Evolutionary conservation across 208 protist genomes (phyloP), one percentile per base, ranked within the genome.

Genomic region (Balamuthia mandrillaris): DNA sequence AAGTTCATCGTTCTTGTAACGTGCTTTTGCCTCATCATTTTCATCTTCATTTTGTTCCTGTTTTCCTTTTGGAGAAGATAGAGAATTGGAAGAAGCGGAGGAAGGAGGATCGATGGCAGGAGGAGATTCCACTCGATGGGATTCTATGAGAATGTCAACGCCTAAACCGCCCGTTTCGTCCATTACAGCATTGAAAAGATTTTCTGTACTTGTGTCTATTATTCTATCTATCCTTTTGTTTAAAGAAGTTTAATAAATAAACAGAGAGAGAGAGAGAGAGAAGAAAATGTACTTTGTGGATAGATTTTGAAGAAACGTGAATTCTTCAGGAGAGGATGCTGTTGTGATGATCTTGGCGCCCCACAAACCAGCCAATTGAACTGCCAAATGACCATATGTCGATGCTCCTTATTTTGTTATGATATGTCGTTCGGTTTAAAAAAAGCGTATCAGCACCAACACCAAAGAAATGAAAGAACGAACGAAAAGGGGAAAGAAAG

Each of bases 351-450:
- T 47, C 44, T 56, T 77, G 27, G 68, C 68, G 0, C 68, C 68
- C 68, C 68, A 77, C 4, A 47, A 77, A 29, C 27, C 39, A 3
- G 68, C 68, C 45, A 77, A 31, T 27, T 77, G 68, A 14, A 77
- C 68, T n/a, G 68, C 68, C 16, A 77, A 58, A 47, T 77, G 68
- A 18, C 68, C 68, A 21, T 77, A 56, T n/a, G 68, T 27, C 9
- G 68, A 77, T 1, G 44, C 68, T 12, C 65, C 61, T 70, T 6
- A 7, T n/a, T n/a, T n/a, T n/a, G n/a, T n/a, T n/a, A n/a, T n/a
- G n/a, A n/a, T n/a, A n/a, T n/a, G n/a, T n/a, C n/a, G n/a, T n/a
- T n/a, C n/a, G n/a, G n/a, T n/a, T n/a, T n/a, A n/a, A n/a, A n/a
- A n/a, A n/a, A n/a, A n/a, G n/a, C n/a, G n/a, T n/a, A n/a, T n/a